phyloP scores from a whole-genome alignment of 2,329 filamentous ascomycete genomes.

The Beauveria bassiana region DNA sequence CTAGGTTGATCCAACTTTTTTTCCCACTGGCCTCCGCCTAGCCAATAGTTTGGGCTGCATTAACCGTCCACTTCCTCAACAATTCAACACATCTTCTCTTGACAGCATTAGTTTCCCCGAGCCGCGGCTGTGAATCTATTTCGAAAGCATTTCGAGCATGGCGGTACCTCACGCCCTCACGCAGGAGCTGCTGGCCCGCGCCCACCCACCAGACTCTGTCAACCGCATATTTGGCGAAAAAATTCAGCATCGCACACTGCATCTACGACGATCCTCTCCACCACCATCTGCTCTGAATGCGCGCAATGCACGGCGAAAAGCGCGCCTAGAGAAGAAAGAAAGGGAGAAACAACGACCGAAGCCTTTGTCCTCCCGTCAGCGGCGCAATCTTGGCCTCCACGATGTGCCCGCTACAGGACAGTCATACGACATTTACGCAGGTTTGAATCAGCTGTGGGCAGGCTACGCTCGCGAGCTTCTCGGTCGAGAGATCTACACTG shows the following conservation, averaged over 20 bases:
- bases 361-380: conserved; percentile 73
- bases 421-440: conserved; percentile 65
- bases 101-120: background rate
- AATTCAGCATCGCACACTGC: conserved; percentile 73
- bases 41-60: background rate
- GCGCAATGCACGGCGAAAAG: conserved; percentile 48
- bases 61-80: background rate
- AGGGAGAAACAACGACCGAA: conserved; percentile 45
- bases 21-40: background rate
- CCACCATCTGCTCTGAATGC: conserved; percentile 44
- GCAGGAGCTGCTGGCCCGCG: conserved; percentile 62
- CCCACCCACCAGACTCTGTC: conserved; percentile 67
- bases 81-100: conserved; percentile 1
- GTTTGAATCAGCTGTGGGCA: conserved; percentile 71
- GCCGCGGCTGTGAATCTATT: background rate
- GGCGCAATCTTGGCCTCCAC: conserved; percentile 65
- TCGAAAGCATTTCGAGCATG: background rate
- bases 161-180: conserved; percentile 35
- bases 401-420: conserved; percentile 59
- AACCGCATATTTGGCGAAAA: conserved; percentile 71
- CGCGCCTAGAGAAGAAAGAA: conserved; percentile 36
- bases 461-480: conserved; percentile 80
- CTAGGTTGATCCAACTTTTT: background rate
- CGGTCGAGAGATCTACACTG: conserved; percentile 48
- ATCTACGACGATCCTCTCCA: conserved; percentile 69